Evolutionary conservation across 306 rosid genomes (phyloP).

Genomic region (Erythrophleum fordii): DNA sequence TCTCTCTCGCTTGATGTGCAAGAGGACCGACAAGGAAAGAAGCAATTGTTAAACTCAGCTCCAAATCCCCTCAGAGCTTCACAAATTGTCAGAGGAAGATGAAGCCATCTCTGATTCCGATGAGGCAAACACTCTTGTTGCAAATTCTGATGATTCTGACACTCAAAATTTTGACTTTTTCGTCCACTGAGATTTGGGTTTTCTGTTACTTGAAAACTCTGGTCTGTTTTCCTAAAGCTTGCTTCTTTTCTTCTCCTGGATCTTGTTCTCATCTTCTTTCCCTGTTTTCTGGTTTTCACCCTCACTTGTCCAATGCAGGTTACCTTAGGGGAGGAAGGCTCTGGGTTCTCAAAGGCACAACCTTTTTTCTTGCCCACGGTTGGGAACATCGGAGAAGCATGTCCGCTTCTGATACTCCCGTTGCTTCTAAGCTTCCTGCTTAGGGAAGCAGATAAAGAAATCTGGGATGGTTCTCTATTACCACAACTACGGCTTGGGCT

Average conservation of each 20-base stretch:
- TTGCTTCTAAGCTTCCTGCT: conserved; percentile 76
- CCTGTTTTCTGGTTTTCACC: conserved; percentile 87
- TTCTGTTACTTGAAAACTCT: background rate
- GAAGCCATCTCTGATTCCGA: conserved; percentile 87
- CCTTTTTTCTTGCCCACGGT: conserved; percentile 70
- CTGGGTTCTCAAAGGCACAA: conserved; percentile 78
- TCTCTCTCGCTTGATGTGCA: conserved; percentile 11
- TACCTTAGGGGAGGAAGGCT: conserved; percentile 94
- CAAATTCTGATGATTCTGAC: conserved; percentile 43
- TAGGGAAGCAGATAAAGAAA: conserved; percentile 80
- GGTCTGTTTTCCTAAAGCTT: conserved; percentile 67
- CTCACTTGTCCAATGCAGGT: conserved; percentile 97
- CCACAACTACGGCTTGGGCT: conserved; percentile 63
- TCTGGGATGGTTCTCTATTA: conserved; percentile 69
- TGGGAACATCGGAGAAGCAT: conserved; percentile 95
- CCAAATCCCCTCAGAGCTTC: conserved; percentile 78
- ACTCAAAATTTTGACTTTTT: conserved; percentile 46
- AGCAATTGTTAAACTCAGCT: conserved; percentile 73
- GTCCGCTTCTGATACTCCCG: conserved; percentile 84
- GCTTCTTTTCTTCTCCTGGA: conserved; percentile 68
- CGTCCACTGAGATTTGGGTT: conserved; percentile 53
- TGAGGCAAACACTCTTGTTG: conserved; percentile 64
- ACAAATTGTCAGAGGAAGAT: conserved; percentile 84
- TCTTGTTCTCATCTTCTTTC: conserved; percentile 79
- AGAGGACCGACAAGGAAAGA: conserved; percentile 34